Base-by-base conservation (phyloP, 768 basidiomycete species). In the Cystobasidium ongulense region DNA sequence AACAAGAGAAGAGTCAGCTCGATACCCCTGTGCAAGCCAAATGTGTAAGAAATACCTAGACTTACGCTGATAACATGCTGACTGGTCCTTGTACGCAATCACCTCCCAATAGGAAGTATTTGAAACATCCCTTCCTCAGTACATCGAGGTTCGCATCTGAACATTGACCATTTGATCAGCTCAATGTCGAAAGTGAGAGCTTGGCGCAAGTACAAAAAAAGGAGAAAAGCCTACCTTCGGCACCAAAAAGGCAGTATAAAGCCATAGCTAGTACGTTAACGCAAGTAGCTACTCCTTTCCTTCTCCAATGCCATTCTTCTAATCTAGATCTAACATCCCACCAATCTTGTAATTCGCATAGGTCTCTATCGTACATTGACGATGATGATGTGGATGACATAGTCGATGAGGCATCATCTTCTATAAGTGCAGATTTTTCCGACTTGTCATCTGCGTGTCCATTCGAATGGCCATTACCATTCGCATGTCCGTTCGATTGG, bases 21-120 rank as follows among this genome's bases (percentile, higher is more conserved):
- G 41, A 68, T 38, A 54, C 29, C 36, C 5, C 21, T 61, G 29
- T 35, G 23, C 18, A 25, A 39, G 64, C 38, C 27, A 46, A 13
- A 52, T 36, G 1, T 36, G 18, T 0, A 36, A 11, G 43, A 25
- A 21, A 35, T 21, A 63, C 46, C 41, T 38, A 18, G 31, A 82
- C 87, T 74, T 78, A 93, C 92, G 87, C 94, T 18, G 92, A 88
- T 13, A 99, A 87, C 2, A 99, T 85, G 10, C 88, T 89, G 10
- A 97, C 92, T 0, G 96, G 96, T 0, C 90, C 96, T 53, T 86
- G 84, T 67, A 97, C 81, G 77, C 91, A 91, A 77, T 91, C 87
- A 0, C 96, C 96, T 17, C 96, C 96, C 3, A 87, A 85, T 80
- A 95, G 92, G 77, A 99, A 96, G 82, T 98, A 99, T 79, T 91